Percentiles rank a stretch among this genome's conserved stretches.
phyloP scores from a whole-genome alignment of 2,329 filamentous ascomycete species.

The Paracorniculantispora psalliotae region DNA sequence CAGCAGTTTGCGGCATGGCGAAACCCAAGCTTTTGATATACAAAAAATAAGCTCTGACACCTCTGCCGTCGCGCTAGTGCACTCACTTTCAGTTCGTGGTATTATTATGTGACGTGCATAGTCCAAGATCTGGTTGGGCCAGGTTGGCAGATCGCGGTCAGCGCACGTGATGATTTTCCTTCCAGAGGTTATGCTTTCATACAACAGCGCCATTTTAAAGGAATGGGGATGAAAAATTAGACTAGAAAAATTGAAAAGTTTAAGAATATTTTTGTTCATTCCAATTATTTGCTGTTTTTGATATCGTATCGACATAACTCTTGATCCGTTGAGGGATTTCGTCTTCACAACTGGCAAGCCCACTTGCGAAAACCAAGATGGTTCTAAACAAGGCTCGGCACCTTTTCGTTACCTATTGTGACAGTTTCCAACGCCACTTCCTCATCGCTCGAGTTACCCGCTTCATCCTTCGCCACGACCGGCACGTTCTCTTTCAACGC shows the following conservation, averaged over 20 bases:
- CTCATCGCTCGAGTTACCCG: conserved; percentile 2
- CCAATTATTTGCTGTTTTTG: not conserved
- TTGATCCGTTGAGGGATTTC: not conserved
- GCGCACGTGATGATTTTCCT: conserved; percentile 6
- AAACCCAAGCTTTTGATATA: not conserved
- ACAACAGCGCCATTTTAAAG: not conserved
- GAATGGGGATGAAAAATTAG: no score
- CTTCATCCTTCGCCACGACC: conserved; percentile 15
- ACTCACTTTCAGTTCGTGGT: not conserved
- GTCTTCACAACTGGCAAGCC: not conserved
- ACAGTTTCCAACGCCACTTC: not conserved
- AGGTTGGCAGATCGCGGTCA: not conserved
- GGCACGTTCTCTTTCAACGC: conserved; percentile 25
- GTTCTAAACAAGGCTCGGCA: not conserved
- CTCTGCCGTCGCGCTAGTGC: not conserved
- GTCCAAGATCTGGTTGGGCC: not conserved
- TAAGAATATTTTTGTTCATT: not conserved
- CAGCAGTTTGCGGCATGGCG: conserved; percentile 1
- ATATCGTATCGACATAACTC: no score
- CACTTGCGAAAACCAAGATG: not conserved
- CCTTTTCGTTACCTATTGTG: not conserved
- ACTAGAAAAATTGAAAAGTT: no score
- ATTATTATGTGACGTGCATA: not conserved
- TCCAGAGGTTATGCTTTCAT: not conserved
- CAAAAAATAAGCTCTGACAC: not conserved